Evolutionary conservation across 106 monocot species (phyloP), one percentile per base, ranked within the genome.

Genomic region (Ottelia alismoides): DNA sequence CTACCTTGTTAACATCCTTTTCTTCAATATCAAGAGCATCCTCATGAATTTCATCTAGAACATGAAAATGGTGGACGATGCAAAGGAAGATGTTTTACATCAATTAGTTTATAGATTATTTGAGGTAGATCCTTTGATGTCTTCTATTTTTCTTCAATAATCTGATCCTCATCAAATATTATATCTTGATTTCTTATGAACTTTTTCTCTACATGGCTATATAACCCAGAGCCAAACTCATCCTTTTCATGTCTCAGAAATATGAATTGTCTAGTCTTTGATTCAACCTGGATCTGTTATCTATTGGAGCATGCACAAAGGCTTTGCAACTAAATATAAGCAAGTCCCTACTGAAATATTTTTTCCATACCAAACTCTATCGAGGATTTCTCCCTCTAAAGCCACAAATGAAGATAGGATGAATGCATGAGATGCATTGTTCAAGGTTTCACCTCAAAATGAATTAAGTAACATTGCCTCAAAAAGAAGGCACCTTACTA

Each of bases 361-460:
- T 25, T 60, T 60, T 10, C 25, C 26, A 6, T 7, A 14, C 47
- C 60, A 60, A 7, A 46, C 27, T 1, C 22, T 16, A 1, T 46
- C 6, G 27, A 16, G 6, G 27, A 60, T 20, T 50, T 62, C 29
- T 21, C 20, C n/a, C 10, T 50, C 0, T 19, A 62, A 29, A 31
- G 48, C 1, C 1, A 1, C 21, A 27, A 5, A 51, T 9, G 21
- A 19, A 1, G 30, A 50, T 7, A 62, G 49, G 22, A 30, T 62
- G 12, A 62, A 22, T 1, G 51, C 7, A 51, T 62, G 28, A 48
- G 32, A 2, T 3, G 18, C 0, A 0, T 1, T 62, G 21, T 28
- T 62, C 49, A 62, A 22, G 20, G 31, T 30, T 21, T 51, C 28
- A 50, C 49, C 30, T n/a, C 21, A 62, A 50, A 49, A 62, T 1